A percentile compares a stretch with the other conserved stretches of the same genome.
These are phyloP conservation scores for Daedaleopsis nitida DNA, from an alignment of 768 basidiomycete genomes.

Conservation along the genomic window DNA sequence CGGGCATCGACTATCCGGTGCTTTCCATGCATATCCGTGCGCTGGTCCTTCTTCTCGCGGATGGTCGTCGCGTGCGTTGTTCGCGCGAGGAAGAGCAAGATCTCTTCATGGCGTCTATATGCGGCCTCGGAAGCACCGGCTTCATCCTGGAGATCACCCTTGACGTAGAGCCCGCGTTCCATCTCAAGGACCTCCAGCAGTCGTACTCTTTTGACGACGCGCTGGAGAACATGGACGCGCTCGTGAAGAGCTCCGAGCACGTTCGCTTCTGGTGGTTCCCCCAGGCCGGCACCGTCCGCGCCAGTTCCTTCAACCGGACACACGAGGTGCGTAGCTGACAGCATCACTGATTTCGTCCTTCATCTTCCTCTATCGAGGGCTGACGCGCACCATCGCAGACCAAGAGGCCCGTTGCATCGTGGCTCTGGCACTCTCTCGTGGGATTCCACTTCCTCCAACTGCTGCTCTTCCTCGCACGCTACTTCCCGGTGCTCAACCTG, in stretches of 20 bases:
- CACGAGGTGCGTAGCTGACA: conserved; percentile 56
- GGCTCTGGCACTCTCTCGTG: conserved; percentile 72
- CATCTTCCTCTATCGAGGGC: neutral
- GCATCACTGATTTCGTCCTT: conserved; percentile 13
- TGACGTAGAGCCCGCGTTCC: conserved; percentile 80
- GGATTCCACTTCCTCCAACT: conserved; percentile 84
- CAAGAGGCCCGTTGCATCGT: conserved; percentile 50
- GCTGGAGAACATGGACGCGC: conserved; percentile 52
- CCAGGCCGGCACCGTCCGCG: conserved; percentile 67
- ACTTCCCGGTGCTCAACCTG: conserved; percentile 60
- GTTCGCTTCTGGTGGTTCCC: conserved; percentile 98
- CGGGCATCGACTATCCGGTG: conserved; percentile 77
- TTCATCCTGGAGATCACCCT: conserved; percentile 79
- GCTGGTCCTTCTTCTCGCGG: conserved; percentile 74
- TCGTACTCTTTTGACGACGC: conserved; percentile 65
- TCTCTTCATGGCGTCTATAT: conserved; percentile 87
- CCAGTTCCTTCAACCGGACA: conserved; percentile 76
- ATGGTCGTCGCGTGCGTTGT: conserved; percentile 69
- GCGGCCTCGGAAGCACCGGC: conserved; percentile 90
- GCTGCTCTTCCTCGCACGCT: conserved; percentile 76
- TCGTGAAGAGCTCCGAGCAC: conserved; percentile 75
- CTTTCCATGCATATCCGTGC: conserved; percentile 81
- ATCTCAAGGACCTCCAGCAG: conserved; percentile 71
- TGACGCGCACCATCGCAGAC: conserved; percentile 41
- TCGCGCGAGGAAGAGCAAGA: conserved; percentile 64